A percentile compares a stretch with the other conserved stretches of the same genome.
Evolutionary conservation across 2,329 filamentous ascomycete species (phyloP).

Genomic region (Dactylellina sp.): DNA sequence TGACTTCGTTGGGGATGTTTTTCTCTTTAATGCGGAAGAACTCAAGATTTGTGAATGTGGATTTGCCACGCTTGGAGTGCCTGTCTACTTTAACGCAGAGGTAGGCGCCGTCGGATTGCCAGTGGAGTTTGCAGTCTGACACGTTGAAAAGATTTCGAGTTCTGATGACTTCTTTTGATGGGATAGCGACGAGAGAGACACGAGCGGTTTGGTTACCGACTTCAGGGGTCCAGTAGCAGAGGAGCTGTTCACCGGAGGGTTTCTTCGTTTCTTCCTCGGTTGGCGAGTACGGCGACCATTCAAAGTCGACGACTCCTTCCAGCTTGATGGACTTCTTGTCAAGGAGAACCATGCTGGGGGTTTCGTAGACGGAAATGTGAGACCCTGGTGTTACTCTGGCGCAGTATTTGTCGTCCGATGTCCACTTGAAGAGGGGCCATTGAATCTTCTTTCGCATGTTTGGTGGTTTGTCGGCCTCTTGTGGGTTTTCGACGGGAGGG

Average conservation of each 20-base stretch:
- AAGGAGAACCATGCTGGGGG: conserved; percentile 87
- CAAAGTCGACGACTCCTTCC: conserved; percentile 95
- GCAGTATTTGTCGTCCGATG: conserved; percentile 95
- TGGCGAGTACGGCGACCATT: conserved; percentile 89
- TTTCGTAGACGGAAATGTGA: conserved; percentile 90
- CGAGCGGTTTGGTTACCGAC: conserved; percentile 97
- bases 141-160: conserved; percentile 98
- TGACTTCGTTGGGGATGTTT: conserved; percentile 96
- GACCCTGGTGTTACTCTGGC: conserved; percentile 88
- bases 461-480: conserved; percentile 71
- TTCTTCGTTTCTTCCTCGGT: conserved; percentile 83
- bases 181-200: conserved; percentile 95
- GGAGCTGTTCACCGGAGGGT: conserved; percentile 84
- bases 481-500: conserved; percentile 82
- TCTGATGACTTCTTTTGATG: conserved; percentile 91
- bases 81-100: conserved; percentile 98
- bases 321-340: conserved; percentile 95
- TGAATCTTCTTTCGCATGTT: conserved; percentile 87
- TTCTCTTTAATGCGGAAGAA: conserved; percentile 98
- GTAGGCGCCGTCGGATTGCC: conserved; percentile 94
- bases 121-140: conserved; percentile 96
- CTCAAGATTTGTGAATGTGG: conserved; percentile 93
- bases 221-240: conserved; percentile 99
- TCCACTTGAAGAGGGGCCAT: conserved; percentile 99
- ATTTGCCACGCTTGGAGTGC: conserved; percentile 94